Evolutionary conservation across 495 filamentous ascomycete species (phyloP).

Genomic region (Annulohypoxylon moriforme): DNA sequence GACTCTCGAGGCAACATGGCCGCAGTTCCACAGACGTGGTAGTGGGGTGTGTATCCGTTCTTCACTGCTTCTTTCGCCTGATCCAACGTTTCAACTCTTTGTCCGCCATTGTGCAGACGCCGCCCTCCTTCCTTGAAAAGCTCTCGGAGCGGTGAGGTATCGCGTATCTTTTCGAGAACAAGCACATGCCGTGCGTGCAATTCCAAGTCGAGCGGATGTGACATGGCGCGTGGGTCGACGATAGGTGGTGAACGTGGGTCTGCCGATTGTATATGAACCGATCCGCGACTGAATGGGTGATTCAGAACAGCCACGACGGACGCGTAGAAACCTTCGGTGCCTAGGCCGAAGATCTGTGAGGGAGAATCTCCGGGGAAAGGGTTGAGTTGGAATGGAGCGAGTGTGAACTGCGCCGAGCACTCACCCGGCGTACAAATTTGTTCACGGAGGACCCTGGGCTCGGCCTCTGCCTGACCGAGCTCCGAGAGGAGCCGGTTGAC

Average conservation of each 20-base stretch:
- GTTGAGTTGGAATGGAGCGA: conserved; percentile 10
- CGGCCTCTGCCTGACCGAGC: neutral
- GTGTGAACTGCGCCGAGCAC: conserved; percentile 3
- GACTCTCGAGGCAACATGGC: conserved; percentile 23
- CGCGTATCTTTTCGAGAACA: conserved; percentile 19
- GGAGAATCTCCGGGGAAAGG: conserved; percentile 1
- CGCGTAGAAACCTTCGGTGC: conserved; percentile 6
- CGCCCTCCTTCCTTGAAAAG: conserved; percentile 18
- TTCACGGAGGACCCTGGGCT: conserved; percentile 2
- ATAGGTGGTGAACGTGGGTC: conserved; percentile 1
- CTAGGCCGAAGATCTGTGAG: conserved; percentile 3
- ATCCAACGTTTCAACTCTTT: conserved; percentile 11
- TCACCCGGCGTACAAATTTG: conserved; percentile 12
- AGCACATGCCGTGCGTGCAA: conserved; percentile 6
- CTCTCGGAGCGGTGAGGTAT: conserved; percentile 6
- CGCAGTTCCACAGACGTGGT: conserved; percentile 17
- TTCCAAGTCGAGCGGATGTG: conserved; percentile 18
- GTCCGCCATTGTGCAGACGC: conserved; percentile 11
- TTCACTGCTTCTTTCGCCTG: conserved; percentile 14
- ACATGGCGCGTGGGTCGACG: conserved; percentile 9
- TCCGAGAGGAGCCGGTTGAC: conserved; percentile 5
- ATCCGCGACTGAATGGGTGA: conserved; percentile 17
- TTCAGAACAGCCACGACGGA: conserved; percentile 13
- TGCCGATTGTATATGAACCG: conserved; percentile 9
- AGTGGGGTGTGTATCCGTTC: conserved; percentile 8